Percentiles rank a stretch among this genome's conserved stretches.
These are phyloP conservation scores for Candida nemodendra DNA, from an alignment of 805 yeast genomes.

Conservation along the genomic window DNA sequence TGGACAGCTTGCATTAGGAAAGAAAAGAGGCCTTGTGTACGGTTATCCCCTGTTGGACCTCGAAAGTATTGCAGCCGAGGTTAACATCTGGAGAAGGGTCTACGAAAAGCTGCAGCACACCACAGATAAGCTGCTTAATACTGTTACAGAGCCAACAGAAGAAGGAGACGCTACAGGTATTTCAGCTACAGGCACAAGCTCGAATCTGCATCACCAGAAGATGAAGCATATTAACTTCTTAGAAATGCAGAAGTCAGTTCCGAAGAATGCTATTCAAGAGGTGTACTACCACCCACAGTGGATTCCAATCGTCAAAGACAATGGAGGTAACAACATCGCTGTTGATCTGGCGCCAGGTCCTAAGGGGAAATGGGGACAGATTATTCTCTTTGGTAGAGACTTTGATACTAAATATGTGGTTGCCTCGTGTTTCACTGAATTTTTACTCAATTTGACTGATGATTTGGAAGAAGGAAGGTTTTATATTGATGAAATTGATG, in stretches of 20 bases:
- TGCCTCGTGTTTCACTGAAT: conserved; percentile 88
- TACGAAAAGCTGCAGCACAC: conserved; percentile 37
- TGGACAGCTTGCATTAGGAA: conserved; percentile 82
- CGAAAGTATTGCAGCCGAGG: conserved; percentile 77
- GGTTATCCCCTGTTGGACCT: conserved; percentile 78
- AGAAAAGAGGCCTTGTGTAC: conserved; percentile 73
- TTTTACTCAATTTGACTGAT: conserved; percentile 75
- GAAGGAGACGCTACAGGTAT: conserved; percentile 14
- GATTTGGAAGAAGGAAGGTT: conserved; percentile 85
- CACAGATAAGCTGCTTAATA: conserved; percentile 12
- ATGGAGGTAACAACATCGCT: conserved; percentile 88
- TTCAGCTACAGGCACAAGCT: conserved; percentile 9
- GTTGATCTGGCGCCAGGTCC: conserved; percentile 84
- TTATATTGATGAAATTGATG: conserved; percentile 61
- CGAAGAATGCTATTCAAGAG: conserved; percentile 69
- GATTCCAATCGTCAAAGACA: conserved; percentile 90
- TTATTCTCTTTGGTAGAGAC: conserved; percentile 90
- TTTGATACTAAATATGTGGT: conserved; percentile 86
- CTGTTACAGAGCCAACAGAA: conserved; percentile 9
- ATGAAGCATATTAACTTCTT: conserved; percentile 34
- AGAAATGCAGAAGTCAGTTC: conserved; percentile 65
- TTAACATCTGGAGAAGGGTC: conserved; percentile 80
- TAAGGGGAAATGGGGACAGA: conserved; percentile 82
- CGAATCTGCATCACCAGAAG: conserved; percentile 20
- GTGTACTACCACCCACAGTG: conserved; percentile 87